Base-by-base conservation (phyloP, 2,329 filamentous ascomycete genomes). In the Fusarium odoratissimum region DNA sequence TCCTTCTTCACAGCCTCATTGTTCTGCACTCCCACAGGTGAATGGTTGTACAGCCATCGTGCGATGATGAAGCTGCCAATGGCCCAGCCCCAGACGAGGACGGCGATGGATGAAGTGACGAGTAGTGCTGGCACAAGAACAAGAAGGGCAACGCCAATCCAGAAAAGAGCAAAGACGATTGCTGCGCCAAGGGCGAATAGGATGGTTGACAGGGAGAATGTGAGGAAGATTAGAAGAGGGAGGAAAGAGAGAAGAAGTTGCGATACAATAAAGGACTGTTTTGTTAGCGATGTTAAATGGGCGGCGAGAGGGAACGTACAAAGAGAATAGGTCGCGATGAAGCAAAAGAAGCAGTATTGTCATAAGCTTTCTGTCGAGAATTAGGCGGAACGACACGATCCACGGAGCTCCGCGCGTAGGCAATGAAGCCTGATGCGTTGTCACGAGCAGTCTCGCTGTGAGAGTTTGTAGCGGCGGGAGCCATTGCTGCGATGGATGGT, bases 71-170 rank as follows among this genome's bases (percentile, higher is more conserved):
- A 95, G 52, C 86, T 87, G 19, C 86, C 88, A 13, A 92, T 82
- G 12, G 87, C 90, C 90, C 91, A 93, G 23, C 88, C 81, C 89
- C 93, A 95, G 68, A 92, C 81, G 67, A 91, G 86, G 2, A 90
- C 82, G 9, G 89, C 92, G 28, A 90, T 80, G 52, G 86, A 86
- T 17, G 87, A 89, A 6, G 91, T 91, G 69, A 93, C 80, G 80
- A 93, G 88, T 41, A 95, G 82, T 1, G 90, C 88, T 3, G 93
- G 93, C 1, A 93, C 82, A 21, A 96, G 86, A 44, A 95, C 79
- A 52, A 93, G 79, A 16, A 93, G 83, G 5, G 91, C 92, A 48
- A 93, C 80, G 56, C 90, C 89, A 59, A 90, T 86, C 85, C 90
- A 91, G 83, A 92, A 91, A 52, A 92, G 85, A 3, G 89, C 88